A percentile compares a stretch with the other conserved stretches of the same genome.
Evolutionary conservation across 352 stramenopile species (phyloP).

Genomic region (Plasmopara halstedii): DNA sequence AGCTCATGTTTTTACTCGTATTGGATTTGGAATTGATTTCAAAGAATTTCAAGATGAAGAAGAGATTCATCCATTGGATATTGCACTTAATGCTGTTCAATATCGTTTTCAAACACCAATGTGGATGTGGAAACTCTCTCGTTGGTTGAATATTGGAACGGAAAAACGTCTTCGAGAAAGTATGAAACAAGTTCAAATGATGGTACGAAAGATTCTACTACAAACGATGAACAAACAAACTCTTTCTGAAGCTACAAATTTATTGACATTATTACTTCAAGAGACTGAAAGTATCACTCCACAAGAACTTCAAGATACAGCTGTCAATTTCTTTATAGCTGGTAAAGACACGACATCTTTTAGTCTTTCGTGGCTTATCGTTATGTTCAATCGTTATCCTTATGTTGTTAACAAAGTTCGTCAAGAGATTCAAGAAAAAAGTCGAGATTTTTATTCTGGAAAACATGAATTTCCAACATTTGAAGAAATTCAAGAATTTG

Average conservation of each 20-base stretch:
- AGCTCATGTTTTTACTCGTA: conserved; percentile 59
- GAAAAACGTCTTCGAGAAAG: conserved; percentile 23
- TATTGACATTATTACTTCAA: conserved; percentile 9
- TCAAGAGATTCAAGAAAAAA: conserved; percentile 21
- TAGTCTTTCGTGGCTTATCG: conserved; percentile 46
- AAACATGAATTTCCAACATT: conserved; percentile 20
- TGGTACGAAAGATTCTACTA: conserved; percentile 7
- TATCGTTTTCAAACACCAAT: conserved; percentile 32
- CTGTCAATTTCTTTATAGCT: conserved; percentile 57
- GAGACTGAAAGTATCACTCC: conserved; percentile 8
- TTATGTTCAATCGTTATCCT: conserved; percentile 49
- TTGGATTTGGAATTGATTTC: conserved; percentile 65
- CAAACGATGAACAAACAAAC: conserved; percentile 3
- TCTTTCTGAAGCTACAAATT: neutral
- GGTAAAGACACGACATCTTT: conserved; percentile 49
- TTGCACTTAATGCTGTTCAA: conserved; percentile 7
- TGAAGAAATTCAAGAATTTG: conserved; percentile 38
- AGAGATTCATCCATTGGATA: conserved; percentile 2
- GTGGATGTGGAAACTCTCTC: conserved; percentile 38
- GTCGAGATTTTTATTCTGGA: conserved; percentile 21
- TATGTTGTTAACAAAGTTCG: conserved; percentile 29
- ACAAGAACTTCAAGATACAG: conserved; percentile 41
- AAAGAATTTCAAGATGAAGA: conserved; percentile 28
- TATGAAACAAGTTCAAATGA: conserved; percentile 17
- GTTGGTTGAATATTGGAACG: conserved; percentile 21